phyloP scores from a whole-genome alignment of 495 filamentous ascomycete species.

The Penicillium soppii region DNA sequence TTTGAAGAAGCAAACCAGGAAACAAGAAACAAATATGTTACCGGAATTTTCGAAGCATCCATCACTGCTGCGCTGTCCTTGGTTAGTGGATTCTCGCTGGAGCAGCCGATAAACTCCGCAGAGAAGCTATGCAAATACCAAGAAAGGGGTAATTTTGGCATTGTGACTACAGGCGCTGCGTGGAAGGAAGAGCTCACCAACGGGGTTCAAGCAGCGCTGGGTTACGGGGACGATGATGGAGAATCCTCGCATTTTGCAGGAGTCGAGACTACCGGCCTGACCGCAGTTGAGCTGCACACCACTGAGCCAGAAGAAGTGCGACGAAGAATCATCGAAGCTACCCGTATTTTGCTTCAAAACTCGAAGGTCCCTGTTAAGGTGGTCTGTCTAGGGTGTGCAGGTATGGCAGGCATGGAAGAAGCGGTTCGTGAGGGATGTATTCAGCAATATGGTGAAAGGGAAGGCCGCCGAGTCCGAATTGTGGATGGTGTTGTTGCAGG shows the following conservation, averaged over 20 bases:
- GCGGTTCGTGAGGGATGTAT: constrained; percentile 70
- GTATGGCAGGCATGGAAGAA: constrained; percentile 86
- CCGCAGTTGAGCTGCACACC: constrained; percentile 77
- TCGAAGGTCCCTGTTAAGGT: constrained; percentile 41
- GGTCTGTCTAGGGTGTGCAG: constrained; percentile 77
- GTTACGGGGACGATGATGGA: constrained; percentile 18
- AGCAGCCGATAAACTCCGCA: constrained; percentile 21
- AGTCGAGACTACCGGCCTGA: constrained; percentile 80
- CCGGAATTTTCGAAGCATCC: constrained; percentile 87
- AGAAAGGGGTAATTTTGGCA: constrained; percentile 67
- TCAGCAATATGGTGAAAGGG: constrained; percentile 58
- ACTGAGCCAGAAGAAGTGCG: constrained; percentile 63
- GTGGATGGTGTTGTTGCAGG: constrained; percentile 85
- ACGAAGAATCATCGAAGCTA: constrained; percentile 65
- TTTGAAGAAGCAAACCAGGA: constrained; percentile 17
- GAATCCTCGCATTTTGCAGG: constrained; percentile 61
- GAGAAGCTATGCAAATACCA: constrained; percentile 28
- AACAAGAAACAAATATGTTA: constrained; percentile 54
- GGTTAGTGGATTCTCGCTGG: constrained; percentile 40
- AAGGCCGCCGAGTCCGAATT: constrained; percentile 63
- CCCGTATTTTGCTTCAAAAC: constrained; percentile 57
- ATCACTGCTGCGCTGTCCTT: constrained; percentile 55
- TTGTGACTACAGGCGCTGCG: constrained; percentile 81
- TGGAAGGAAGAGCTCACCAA: constrained; percentile 73
- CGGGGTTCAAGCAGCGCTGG: constrained; percentile 56